These are phyloP conservation scores for Xylaria acuta DNA, from an alignment of 495 filamentous ascomycete species.

Conservation along the genomic window DNA sequence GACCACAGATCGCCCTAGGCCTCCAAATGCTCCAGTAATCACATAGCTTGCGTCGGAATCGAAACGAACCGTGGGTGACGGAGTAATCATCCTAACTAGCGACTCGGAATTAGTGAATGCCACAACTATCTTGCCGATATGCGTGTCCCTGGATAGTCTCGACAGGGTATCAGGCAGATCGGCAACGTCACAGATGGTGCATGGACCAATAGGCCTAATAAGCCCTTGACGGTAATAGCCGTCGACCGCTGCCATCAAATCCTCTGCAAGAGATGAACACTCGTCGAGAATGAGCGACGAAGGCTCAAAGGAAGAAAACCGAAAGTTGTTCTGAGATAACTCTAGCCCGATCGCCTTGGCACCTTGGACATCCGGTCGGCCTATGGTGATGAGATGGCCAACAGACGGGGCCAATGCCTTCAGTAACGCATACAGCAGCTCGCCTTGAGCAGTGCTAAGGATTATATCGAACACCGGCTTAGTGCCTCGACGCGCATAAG, in stretches of 20 bases:
- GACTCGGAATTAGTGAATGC: conserved; percentile 28
- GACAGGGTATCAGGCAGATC: conserved; percentile 52
- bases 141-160: conserved; percentile 51
- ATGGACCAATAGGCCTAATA: conserved; percentile 32
- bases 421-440: conserved; percentile 27
- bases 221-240: conserved; percentile 27
- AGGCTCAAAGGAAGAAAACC: conserved; percentile 33
- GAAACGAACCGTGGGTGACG: conserved; percentile 26
- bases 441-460: conserved; percentile 26
- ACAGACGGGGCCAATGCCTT: conserved; percentile 28
- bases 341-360: conserved; percentile 20
- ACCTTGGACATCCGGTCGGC: conserved; percentile 25
- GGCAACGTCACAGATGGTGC: conserved; percentile 41
- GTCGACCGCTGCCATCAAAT: conserved; percentile 37
- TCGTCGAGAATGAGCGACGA: conserved; percentile 26
- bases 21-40: conserved; percentile 60
- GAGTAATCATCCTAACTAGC: conserved; percentile 18
- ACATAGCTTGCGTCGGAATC: conserved; percentile 51
- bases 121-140: conserved; percentile 58
- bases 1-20: conserved; percentile 58
- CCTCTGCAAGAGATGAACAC: conserved; percentile 26
- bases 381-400: conserved; percentile 34
- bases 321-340: conserved; percentile 25
- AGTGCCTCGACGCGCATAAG: neutral
- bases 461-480: conserved; percentile 33